Evolutionary conservation across 108 stramenopile species (phyloP), one percentile per base, ranked within the genome.

Genomic region (Epithemia pelagica): DNA sequence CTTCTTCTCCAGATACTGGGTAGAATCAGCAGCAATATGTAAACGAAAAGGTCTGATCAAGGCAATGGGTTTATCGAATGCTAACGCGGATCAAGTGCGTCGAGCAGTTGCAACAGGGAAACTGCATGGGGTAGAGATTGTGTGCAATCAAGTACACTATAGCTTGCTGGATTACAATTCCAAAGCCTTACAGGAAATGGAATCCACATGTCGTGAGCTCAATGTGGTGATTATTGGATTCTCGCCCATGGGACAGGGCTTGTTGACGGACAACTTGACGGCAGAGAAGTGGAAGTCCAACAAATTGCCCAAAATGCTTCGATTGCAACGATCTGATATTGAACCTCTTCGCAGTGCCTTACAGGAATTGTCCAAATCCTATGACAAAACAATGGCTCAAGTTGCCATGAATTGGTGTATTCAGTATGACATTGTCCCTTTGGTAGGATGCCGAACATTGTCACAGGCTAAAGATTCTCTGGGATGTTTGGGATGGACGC

Each of bases 351-450:
- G 90, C 28, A 23, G 46, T 53, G 62, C 70, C 26, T 29, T 91
- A 29, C 54, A 74, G 24, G 51, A 33, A 25, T 74, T 86, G 30
- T 74, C 77, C 10, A 54, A 80, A 32, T 61, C 71, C n/a, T 60
- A 70, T 18, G 32, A 78, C 8, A 69, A 76, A 57, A 69, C 79
- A 58, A 86, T 88, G 85, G 90, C 87, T 18, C 90, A 88, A 65
- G 84, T 91, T 1, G 85, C 87, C 5, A 57, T 91, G 57, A 88
- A 86, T 52, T 91, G 90, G 90, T 78, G 82, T 27, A 68, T 81
- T 56, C 72, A 76, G 22, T 74, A 91, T 21, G 67, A 70, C 1
- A 78, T 78, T 0, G 73, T 91, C 18, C 90, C 90, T 19, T 66
- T 91, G 30, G 81, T 86, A 7, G 90, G 90, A 54, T 86, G 85